Base-by-base conservation (phyloP, 129 eudicot genomes). In the Flaveria robusta region DNA sequence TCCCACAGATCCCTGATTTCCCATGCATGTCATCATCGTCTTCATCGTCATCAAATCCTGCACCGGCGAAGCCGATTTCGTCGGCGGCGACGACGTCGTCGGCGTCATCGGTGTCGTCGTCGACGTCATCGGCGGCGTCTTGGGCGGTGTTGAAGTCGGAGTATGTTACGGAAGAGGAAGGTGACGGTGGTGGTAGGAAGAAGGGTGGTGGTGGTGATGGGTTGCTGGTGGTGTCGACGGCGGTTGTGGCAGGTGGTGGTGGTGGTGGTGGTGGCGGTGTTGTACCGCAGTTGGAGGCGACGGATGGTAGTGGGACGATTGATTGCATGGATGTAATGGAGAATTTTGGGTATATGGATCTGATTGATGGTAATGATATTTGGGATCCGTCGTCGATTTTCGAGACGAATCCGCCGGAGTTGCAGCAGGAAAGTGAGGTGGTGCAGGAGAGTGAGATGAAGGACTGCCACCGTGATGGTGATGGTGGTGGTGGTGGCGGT, bases 261-360 rank as follows among this genome's bases (percentile, higher is more conserved):
- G n/a, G n/a, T 75, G 3, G 43, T 27, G 9, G 46, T 13, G 52
- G 81, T 4, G n/a, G n/a, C 16, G 52, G 18, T 15, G 52, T 18
- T 47, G n/a, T 47, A 4, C 52, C 52, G 52, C 52, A 14, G 67
- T 60, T 78, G 89, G 84, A 77, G 78, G 56, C 54, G 7, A 47
- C 84, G 27, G 80, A 72, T 18, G 58, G 83, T 8, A 84, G 85
- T 7, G 92, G 81, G 37, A 71, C 82, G 26, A 72, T 79, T 66
- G 89, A 88, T 73, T 88, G 98, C 92, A 88, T 88, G 86, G 89
- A 90, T 73, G 86, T 96, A 89, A 88, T 88, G 96, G 93, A 90
- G 87, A 81, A 83, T 81, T 87, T 90, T 52, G 93, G 91, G 82
- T 88, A 83, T 68, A 88, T 91, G 91, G 96, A 93, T 87, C 78